Base-by-base conservation (phyloP, 2,329 filamentous ascomycete species). In the Neophaeococcomyces mojaviensis region DNA sequence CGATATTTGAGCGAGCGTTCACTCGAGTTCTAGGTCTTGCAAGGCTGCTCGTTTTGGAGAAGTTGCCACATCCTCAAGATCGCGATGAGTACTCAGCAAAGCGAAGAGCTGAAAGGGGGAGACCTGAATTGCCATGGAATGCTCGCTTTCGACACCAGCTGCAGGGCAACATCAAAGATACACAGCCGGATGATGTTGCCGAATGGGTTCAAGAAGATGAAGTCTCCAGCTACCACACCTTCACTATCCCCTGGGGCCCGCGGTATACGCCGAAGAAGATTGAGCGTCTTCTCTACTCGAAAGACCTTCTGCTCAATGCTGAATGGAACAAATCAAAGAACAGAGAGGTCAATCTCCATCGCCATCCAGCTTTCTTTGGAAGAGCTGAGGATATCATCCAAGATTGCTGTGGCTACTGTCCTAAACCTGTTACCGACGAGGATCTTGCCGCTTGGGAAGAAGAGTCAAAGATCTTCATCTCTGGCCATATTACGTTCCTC, bases 361-460 rank as follows among this genome's bases (percentile, higher is more conserved):
- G 88, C 2, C 88, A 94, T 57, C 87, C 88, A 2, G 86, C 84
- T 10, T 94, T 94, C 62, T 90, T 94, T 57, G 87, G 88, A 0
- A 76, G 79, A 24, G 79, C 83, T 4, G 70, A 82, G 46, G 83
- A 92, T 63, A 77, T 92, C 6, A 76, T 90, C 44, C 69, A 79
- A 24, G 88, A 94, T 59, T 94, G 88, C 62, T 94, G 88, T 60
- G 86, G 86, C 9, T 80, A 70, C 53, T 94, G 88, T 53, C 88
- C 88, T 0, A 64, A 74, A 37, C 78, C 87, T 0, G 62, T 70
- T 3, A 89, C 83, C 0, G 69, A 78, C 0, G 82, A 89, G 54
- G 88, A 94, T 54, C 72, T 80, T 26, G 79, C 87, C 49, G 63
- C 85, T 2, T 77, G 81, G 0, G 77, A 84, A 55, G 79, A 84